Evolutionary conservation across 441 rosid genomes (phyloP), one percentile per base, ranked within the genome.

Genomic region (Gossypium schwendimanii): DNA sequence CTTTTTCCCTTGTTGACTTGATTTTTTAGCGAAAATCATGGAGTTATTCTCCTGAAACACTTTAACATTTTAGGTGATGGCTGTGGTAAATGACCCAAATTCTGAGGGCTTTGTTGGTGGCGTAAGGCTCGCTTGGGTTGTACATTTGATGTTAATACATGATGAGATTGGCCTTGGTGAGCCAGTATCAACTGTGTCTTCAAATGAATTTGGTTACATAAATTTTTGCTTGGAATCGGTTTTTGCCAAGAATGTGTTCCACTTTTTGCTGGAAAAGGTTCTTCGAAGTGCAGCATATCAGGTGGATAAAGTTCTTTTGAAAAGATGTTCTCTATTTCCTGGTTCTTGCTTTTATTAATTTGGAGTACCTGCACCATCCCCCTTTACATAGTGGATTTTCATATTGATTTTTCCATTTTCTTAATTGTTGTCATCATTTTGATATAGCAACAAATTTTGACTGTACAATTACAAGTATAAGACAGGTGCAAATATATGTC

Each of bases 61-160:
- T 75, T 79, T 76, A 78, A 66, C 78, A 41, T 77, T 84, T 66
- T 85, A 94, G 99, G 92, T 94, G 80, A 86, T 89, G 90, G 83
- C 88, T 73, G 59, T 81, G 3, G 88, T 84, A 80, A 91, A 79
- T 78, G 83, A 89, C 83, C 82, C 79, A 72, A 78, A 58, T 71
- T 84, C 81, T 73, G 96, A 92, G 82, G 90, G 94, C 77, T 91
- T 91, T 81, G 81, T 87, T 62, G 93, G 91, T 76, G 87, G 91
- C 31, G 78, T 88, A 82, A 87, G 96, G 82, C 93, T 94, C 81
- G 96, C 94, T 73, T 94, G 98, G 98, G 86, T 85, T 80, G 96
- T 91, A 59, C 96, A 91, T 87, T 78, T 91, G 85, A 87, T 94
- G 92, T 71, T 94, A 70, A 85, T 87, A 81, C 81, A 86, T 76